Percentiles rank a stretch among this genome's conserved stretches.
These are phyloP conservation scores for Blastobotrys attinorum DNA, from an alignment of 805 yeast species.

Conservation along the genomic window DNA sequence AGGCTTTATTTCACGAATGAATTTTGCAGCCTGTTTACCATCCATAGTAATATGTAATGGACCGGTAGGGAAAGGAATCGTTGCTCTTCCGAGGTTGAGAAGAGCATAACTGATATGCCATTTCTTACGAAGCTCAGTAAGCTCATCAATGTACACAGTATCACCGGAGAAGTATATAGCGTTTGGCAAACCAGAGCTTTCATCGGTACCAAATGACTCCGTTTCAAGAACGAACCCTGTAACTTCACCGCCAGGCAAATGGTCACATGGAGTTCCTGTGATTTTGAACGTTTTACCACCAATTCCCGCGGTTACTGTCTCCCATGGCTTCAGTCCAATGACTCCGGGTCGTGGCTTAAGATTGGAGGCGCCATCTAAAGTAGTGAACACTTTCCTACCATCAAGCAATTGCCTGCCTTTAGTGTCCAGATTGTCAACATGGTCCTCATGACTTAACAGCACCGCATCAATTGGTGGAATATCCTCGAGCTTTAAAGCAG, in stretches of 20 bases:
- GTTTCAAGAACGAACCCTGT: conserved; percentile 1
- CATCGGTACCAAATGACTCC: not conserved
- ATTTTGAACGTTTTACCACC: not conserved
- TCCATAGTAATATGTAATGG: not conserved
- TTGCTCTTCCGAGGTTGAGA: conserved; percentile 1
- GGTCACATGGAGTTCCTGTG: conserved; percentile 1
- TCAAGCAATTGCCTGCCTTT: not conserved
- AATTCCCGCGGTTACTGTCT: not conserved
- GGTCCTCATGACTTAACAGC: conserved; percentile 3
- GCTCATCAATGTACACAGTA: conserved; percentile 1
- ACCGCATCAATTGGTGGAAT: conserved; percentile 3
- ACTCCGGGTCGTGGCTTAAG: conserved; percentile 1
- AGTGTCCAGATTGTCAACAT: conserved; percentile 1
- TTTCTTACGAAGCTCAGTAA: not conserved
- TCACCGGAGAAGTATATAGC: conserved; percentile 2
- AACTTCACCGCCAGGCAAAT: conserved; percentile 1
- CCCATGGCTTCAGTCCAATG: conserved; percentile 1
- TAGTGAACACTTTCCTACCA: conserved; percentile 1
- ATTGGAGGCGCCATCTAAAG: conserved; percentile 1
- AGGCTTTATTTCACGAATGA: not conserved
- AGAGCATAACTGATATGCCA: not conserved
- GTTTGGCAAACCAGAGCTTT: not conserved
- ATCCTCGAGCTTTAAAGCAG: not conserved
- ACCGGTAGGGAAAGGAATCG: not conserved
- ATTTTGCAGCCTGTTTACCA: not conserved